Evolutionary conservation across 345 rosid species (phyloP), one percentile per base, ranked within the genome.

Genomic region (Gossypium bickii): DNA sequence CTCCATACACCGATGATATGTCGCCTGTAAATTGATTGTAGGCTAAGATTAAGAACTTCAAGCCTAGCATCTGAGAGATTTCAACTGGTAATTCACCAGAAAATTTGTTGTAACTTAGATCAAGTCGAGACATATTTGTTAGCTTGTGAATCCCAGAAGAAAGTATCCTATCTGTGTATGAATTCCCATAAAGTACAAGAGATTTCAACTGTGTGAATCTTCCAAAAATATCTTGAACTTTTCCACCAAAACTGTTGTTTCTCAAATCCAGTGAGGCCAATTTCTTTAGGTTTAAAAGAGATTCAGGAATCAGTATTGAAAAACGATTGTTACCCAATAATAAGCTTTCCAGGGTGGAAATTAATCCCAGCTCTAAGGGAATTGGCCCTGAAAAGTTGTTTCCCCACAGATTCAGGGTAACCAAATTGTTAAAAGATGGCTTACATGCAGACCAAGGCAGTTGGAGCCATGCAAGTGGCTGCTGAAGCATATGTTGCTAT

Each of bases 1-100:
- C 77, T 15, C 98, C 97, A n/a, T 85, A 92, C 73, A 87, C 94
- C 1, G 51, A 44, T 4, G 97, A 97, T 58, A 94, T 92, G 17
- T 74, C 73, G 8, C 92, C 91, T 5, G 67, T 85, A 53, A 94
- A 94, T 34, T 80, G 84, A 76, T 92, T 94, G 72, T 64, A 82
- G 25, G 97, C 87, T 29, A 94, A 85, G 78, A 88, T 65, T 82
- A 94, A 83, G 83, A 79, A 83, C 82, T 89, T 84, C 79, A 94
- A 81, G 49, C 80, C 80, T 20, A 12, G 82, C 81, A 92, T 84
- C 75, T 68, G 72, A 7, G 87, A 88, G 57, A 89, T 58, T 67
- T 86, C 90, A 15, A 81, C 61, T 1, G 97, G 98, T 70, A 94
- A 82, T 24, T 52, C 77, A 13, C 97, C 94, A 0, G 90, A 80